Percentiles rank a stretch among this genome's conserved stretches.
Evolutionary conservation across 2,329 filamentous ascomycete species (phyloP).

Genomic region (Colletotrichum cordylinicola): DNA sequence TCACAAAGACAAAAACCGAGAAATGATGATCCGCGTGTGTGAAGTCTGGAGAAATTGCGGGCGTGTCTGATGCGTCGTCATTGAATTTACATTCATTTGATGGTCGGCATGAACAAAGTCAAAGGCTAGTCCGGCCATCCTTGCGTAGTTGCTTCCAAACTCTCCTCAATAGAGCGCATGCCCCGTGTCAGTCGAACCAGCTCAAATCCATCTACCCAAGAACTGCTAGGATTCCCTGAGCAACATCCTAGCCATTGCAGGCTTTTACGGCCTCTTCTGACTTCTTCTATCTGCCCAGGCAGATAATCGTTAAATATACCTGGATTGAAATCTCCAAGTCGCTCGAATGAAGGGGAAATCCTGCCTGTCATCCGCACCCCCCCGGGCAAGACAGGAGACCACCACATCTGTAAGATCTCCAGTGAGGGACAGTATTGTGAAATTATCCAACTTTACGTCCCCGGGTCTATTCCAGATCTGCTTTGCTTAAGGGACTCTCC

Average conservation of each 20-base stretch:
- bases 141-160: neutral
- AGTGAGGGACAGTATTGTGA: fast-evolving
- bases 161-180: neutral
- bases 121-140: neutral
- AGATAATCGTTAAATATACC: neutral
- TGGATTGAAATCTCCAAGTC: neutral
- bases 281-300: neutral
- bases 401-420: neutral
- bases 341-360: neutral
- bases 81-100: neutral
- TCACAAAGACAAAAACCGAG: neutral
- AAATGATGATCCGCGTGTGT: neutral
- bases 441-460: no score
- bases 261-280: neutral
- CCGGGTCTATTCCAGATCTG: neutral
- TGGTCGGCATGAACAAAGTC: neutral
- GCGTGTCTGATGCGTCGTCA: neutral
- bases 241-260: neutral
- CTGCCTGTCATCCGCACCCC: neutral
- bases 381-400: fast-evolving
- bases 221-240: neutral
- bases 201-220: neutral
- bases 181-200: neutral
- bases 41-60: neutral
- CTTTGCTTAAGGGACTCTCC: fast-evolving